These are phyloP conservation scores for Fraxinus pennsylvanica DNA, from an alignment of 257 asterid genomes.

Conservation along the genomic window DNA sequence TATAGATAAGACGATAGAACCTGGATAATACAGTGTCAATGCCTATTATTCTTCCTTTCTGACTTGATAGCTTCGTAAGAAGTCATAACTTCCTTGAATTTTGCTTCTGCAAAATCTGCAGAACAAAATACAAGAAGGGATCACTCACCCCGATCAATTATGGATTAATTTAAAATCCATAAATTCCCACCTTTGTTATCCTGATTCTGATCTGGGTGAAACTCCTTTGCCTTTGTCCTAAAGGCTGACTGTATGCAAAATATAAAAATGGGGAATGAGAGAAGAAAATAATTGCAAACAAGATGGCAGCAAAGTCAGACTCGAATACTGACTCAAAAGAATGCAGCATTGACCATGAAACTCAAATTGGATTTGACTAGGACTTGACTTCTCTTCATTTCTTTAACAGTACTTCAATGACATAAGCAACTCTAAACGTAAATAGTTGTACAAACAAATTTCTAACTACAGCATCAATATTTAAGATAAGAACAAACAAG, in stretches of 20 bases:
- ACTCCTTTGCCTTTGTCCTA: constrained; percentile 80
- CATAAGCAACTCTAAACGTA: not conserved
- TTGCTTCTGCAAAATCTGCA: constrained; percentile 79
- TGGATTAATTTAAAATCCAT: not conserved
- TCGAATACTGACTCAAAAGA: not conserved
- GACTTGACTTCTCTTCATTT: too few species aligned
- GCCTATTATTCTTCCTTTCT: constrained; percentile 58
- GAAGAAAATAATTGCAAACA: not conserved
- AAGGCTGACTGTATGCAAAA: constrained; percentile 72
- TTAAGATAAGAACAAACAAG: not conserved
- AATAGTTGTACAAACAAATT: too few species aligned
- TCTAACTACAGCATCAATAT: too few species aligned
- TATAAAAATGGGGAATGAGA: constrained; percentile 10
- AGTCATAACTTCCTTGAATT: constrained; percentile 75
- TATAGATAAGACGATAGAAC: not conserved
- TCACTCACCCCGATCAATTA: constrained; percentile 13
- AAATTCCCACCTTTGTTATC: constrained; percentile 61
- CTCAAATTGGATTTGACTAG: not conserved
- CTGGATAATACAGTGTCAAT: not conserved
- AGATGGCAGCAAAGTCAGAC: not conserved
- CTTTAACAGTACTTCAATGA: too few species aligned
- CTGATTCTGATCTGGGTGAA: constrained; percentile 94
- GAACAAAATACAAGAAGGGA: not conserved
- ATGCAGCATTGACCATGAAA: not conserved
- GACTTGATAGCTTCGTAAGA: constrained; percentile 53